Conservation (phyloP, 768 basidiomycete species). For the Lactarius indigo region DNA sequence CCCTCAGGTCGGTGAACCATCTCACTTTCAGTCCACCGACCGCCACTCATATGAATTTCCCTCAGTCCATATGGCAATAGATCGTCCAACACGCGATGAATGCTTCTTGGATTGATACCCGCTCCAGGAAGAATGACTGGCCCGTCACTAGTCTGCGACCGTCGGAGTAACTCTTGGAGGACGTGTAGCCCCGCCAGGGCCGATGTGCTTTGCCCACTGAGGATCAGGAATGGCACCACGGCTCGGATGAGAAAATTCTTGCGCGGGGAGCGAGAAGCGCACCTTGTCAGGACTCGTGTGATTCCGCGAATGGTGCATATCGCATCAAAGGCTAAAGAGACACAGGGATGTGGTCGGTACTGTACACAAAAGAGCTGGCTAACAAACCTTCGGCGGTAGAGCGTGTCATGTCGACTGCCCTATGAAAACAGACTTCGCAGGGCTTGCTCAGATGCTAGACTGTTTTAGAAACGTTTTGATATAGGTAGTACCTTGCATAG, state of each 20-base stretch:
- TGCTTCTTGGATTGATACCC: constrained; percentile 60
- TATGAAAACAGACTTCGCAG: constrained; percentile 66
- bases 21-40: constrained; percentile 52
- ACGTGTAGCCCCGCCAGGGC: constrained; percentile 31
- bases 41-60: constrained; percentile 77
- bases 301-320: constrained; percentile 59
- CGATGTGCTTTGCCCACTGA: constrained; percentile 51
- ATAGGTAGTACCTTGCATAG: constrained; percentile 67
- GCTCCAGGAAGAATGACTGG: constrained; percentile 64
- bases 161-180: constrained; percentile 26
- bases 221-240: background rate
- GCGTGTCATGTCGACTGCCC: constrained; percentile 72
- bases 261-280: constrained; percentile 16
- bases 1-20: constrained; percentile 51
- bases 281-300: constrained; percentile 81
- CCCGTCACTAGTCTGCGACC: constrained; percentile 7
- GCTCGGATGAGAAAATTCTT: background rate
- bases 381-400: constrained; percentile 50
- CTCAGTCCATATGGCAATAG: constrained; percentile 54
- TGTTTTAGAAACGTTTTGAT: background rate
- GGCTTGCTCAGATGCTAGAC: background rate
- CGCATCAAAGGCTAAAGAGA: constrained; percentile 34
- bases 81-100: constrained; percentile 44
- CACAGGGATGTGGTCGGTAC: background rate
- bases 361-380: background rate